Base-by-base conservation (phyloP, 176 grass and related monocot genomes). In the Stipa capillata region DNA sequence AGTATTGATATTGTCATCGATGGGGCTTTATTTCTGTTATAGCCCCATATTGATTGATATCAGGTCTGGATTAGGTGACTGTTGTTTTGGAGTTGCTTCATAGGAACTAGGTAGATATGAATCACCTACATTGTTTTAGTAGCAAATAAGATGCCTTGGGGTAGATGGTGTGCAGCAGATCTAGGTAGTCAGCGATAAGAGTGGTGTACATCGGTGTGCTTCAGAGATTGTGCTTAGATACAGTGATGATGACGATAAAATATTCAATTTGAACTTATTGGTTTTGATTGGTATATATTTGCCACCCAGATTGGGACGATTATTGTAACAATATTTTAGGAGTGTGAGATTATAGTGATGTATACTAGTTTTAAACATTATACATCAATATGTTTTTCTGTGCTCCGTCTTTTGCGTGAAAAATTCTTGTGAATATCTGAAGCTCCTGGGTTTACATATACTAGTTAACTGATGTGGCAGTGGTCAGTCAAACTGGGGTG, bases 1-100 rank as follows among this genome's bases (percentile, higher is more conserved):
- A 52, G 23, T 55, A 72, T 20, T 17, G 7, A 41, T 79, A 31
- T 31, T 47, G 13, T 35, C 14, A 24, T 47, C 13, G 21, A 25
- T n/a, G 69, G 68, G 76, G 76, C 76, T 86, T 79, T 4, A 20
- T 74, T 85, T 86, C 56, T 74, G 76, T 55, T 86, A 67, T 56
- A 86, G 36, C 11, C 28, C 76, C 11, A 0, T 54, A 32, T 69
- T 72, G 24, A 62, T 72, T 79, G 33, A 70, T 72, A 65, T 35
- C 36, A 45, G 60, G 47, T 55, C 47, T 57, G 45, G 60, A 54
- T 65, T 86, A 65, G 67, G 17, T 80, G 57, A 60, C 18, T 48
- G 50, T 43, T 65, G n/a, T 55, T 85, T 55, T 65, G 44, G 56
- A n/a, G 34, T 37, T 56, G 20, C 72, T 29, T 33, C 53, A 23